Base-by-base conservation (phyloP, 2,329 filamentous ascomycete genomes). In the Xylariaceae sp. region DNA sequence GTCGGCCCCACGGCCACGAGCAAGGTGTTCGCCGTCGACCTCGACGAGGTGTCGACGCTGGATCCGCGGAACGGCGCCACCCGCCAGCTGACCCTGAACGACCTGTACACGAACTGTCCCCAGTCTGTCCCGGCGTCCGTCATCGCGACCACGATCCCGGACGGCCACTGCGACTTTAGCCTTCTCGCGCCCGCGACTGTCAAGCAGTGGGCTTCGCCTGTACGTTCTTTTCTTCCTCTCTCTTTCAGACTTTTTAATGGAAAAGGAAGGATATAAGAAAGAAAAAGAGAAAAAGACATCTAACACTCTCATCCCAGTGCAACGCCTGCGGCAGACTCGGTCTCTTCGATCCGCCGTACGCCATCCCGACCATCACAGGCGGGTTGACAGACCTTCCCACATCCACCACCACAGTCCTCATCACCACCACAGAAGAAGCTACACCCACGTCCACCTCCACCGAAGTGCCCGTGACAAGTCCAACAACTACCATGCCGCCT, bases 301-400 rank as follows among this genome's bases (percentile, higher is more conserved):
- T n/a, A n/a, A n/a, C n/a, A n/a, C n/a, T n/a, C n/a, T n/a, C 12
- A 21, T 13, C n/a, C 5, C 12, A 42, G 36, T 62, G 60, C 41
- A 56, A 56, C 36, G 57, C 57, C 4, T 63, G 63, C 46, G 57
- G 56, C 9, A 45, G 47, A 5, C 58, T 64, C 44, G 64, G 64
- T 2, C 50, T 66, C 3, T 66, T 64, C 43, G 64, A 66, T 38
- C 62, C 62, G 4, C 61, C 62, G 7, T 64, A 63, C 48, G 62
- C 63, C 13, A 53, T 66, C 11, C 61, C 62, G 3, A 52, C 62
- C 9, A 33, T 61, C n/a, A n/a, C n/a, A n/a, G n/a, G n/a, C n/a
- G n/a, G n/a, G n/a, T n/a, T n/a, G n/a, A n/a, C n/a, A n/a, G n/a
- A n/a, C n/a, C n/a, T n/a, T n/a, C n/a, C n/a, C n/a, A n/a, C n/a